phyloP scores from a whole-genome alignment of 768 basidiomycete genomes.

The Amanita phalloides region DNA sequence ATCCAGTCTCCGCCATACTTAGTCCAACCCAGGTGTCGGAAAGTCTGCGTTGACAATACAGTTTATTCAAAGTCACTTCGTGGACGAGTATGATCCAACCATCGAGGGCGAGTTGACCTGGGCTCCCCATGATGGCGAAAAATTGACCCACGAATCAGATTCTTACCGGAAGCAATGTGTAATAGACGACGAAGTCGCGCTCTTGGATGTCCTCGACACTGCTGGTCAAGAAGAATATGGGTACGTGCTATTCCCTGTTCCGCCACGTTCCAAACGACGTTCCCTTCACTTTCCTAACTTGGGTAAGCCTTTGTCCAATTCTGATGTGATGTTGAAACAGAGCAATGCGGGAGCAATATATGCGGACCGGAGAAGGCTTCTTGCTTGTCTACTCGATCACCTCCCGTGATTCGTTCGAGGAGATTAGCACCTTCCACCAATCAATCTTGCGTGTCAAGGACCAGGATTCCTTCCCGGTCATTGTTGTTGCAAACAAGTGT shows the following conservation, averaged over 20 bases:
- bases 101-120: constrained; percentile 60
- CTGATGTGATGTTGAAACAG: constrained; percentile 25
- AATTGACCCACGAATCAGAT: constrained; percentile 35
- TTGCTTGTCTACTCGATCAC: constrained; percentile 97
- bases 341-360: constrained; percentile 99
- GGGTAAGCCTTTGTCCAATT: constrained; percentile 1
- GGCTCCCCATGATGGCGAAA: not conserved
- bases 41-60: constrained; percentile 95
- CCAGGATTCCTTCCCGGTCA: constrained; percentile 89
- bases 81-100: constrained; percentile 90
- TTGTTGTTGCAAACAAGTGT: constrained; percentile 97
- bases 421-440: constrained; percentile 92
- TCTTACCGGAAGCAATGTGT: constrained; percentile 97
- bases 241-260: constrained; percentile 31
- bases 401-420: constrained; percentile 95
- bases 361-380: constrained; percentile 97
- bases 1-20: constrained; percentile 1
- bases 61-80: constrained; percentile 94
- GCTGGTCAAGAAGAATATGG: constrained; percentile 98
- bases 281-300: not conserved
- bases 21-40: constrained; percentile 29
- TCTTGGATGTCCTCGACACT: constrained; percentile 94
- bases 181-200: constrained; percentile 97
- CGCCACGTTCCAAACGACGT: not conserved
- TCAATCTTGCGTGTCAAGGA: constrained; percentile 97